Base-by-base conservation (phyloP, 495 filamentous ascomycete species). In the Hypomontagnella monticulosa region DNA sequence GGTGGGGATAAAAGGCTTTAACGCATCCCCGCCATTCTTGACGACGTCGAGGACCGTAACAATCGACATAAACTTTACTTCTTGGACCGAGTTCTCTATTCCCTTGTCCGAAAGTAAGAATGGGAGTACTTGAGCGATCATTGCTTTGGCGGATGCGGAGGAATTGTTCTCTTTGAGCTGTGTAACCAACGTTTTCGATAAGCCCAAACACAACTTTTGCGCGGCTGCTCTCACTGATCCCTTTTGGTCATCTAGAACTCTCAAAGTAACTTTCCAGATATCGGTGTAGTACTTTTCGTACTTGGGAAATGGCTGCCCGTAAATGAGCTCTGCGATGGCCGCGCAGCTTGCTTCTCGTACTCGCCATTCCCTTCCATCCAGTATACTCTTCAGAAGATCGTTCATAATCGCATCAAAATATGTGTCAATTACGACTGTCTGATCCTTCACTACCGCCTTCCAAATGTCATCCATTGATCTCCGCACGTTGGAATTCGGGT, bases 401-500 rank as follows among this genome's bases (percentile, higher is more conserved):
- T 86, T 78, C 80, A 98, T 90, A 63, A 99, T 97, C 12, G 83
- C 80, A 57, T 96, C 90, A 66, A 96, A 96, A 72, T 96, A 79
- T 6, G 78, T 78, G 64, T 92, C 87, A 48, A 97, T 81, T 15
- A 90, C 89, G 6, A 83, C 82, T 2, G 84, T 86, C 8, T 90
- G 83, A 58, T 97, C 92, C 72, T 93, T 95, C 55, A 98, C 92
- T 32, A 98, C 74, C 0, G 94, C 88, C 68, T 89, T 91, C 95
- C 95, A 98, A 64, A 99, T 99, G 55, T 94, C 91, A 61, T 95
- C 93, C 95, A 99, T 99, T 4, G 93, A 93, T 41, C 88, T 87
- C 70, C 91, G 91, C 16, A 98, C 95, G 72, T 92, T 93, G 4
- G 88, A 85, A 71, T 96, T 97, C 0, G 95, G 95, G 76, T 99